Percentiles rank a stretch among this genome's conserved stretches.
phyloP scores from a whole-genome alignment of 2,329 filamentous ascomycete genomes.

The Aspergillus calidoustus region DNA sequence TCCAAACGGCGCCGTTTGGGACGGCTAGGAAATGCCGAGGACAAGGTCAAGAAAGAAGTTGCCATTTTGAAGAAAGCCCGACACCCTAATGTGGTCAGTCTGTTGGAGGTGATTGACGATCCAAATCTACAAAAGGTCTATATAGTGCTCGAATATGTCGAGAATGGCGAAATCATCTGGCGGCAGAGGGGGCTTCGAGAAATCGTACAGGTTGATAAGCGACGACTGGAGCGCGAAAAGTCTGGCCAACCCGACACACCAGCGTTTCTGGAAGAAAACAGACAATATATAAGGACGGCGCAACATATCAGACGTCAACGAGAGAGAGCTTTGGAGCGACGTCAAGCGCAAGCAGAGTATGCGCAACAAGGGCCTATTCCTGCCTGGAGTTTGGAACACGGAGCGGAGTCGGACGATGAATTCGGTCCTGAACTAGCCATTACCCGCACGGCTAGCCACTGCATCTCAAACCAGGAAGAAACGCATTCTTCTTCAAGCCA shows the following conservation, averaged over 20 bases:
- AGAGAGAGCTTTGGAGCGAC: conserved; percentile 64
- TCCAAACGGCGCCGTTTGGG: conserved; percentile 93
- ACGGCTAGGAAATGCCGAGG: conserved; percentile 67
- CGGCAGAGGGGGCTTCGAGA: conserved; percentile 83
- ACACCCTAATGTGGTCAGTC: conserved; percentile 93
- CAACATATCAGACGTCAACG: conserved; percentile 49
- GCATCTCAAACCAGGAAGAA: conserved; percentile 50
- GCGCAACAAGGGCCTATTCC: conserved; percentile 59
- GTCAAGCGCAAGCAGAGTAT: conserved; percentile 62
- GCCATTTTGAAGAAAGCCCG: conserved; percentile 98
- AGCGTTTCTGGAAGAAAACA: conserved; percentile 49
- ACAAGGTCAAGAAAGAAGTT: conserved; percentile 89
- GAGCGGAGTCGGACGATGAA: conserved; percentile 60
- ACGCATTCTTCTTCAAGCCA: conserved; percentile 59
- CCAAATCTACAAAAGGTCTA: conserved; percentile 97
- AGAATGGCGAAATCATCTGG: conserved; percentile 93
- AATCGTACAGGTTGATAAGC: conserved; percentile 81
- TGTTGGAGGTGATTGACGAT: conserved; percentile 97
- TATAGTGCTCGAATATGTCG: conserved; percentile 93
- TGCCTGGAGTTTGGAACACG: conserved; percentile 85
- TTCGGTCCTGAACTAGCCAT: conserved; percentile 35
- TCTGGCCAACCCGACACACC: conserved; percentile 77
- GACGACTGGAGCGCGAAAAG: conserved; percentile 73
- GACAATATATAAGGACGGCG: conserved; percentile 45
- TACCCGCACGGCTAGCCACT: conserved; percentile 40